Conservation (phyloP, 768 basidiomycete genomes). For the Amylocystis lapponica region DNA sequence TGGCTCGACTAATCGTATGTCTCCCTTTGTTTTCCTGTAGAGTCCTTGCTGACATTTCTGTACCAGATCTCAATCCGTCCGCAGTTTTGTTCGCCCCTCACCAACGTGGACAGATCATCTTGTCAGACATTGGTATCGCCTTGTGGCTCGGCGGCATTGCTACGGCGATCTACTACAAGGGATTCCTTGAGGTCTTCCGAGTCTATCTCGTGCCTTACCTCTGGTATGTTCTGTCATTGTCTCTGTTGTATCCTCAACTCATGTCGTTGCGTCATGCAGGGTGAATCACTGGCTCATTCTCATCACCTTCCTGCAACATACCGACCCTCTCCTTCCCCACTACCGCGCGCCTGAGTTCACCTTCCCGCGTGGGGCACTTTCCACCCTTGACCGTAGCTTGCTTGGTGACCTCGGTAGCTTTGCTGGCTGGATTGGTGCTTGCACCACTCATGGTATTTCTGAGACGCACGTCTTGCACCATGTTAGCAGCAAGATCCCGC, state of each 20-base stretch:
- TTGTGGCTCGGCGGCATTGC: slow-evolving; percentile 60
- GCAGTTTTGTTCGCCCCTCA: slow-evolving; percentile 81
- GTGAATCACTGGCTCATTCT: slow-evolving; percentile 93
- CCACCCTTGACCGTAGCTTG: slow-evolving; percentile 83
- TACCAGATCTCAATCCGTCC: slow-evolving; percentile 66
- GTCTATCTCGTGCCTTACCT: slow-evolving; percentile 88
- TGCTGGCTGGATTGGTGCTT: slow-evolving; percentile 81
- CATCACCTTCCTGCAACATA: slow-evolving; percentile 98
- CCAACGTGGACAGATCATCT: slow-evolving; percentile 68
- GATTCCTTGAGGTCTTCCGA: slow-evolving; percentile 68
- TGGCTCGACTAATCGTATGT: slow-evolving; percentile 76
- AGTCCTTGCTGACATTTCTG: not conserved
- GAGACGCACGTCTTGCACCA: slow-evolving; percentile 95
- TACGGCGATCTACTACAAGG: slow-evolving; percentile 51
- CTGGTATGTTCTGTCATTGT: slow-evolving; percentile 37
- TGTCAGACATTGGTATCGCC: slow-evolving; percentile 79
- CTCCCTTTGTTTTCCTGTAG: not conserved
- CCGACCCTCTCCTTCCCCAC: slow-evolving; percentile 91
- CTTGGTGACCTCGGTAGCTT: slow-evolving; percentile 73
- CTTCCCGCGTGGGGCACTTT: slow-evolving; percentile 89
- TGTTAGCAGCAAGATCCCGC: slow-evolving; percentile 91
- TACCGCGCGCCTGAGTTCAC: slow-evolving; percentile 88
- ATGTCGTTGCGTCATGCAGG: slow-evolving; percentile 33
- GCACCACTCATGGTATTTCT: slow-evolving; percentile 86
- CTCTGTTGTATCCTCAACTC: not conserved